These are phyloP conservation scores for Pseudogymnoascus sp. DNA, from an alignment of 2,329 filamentous ascomycete species.

Conservation along the genomic window DNA sequence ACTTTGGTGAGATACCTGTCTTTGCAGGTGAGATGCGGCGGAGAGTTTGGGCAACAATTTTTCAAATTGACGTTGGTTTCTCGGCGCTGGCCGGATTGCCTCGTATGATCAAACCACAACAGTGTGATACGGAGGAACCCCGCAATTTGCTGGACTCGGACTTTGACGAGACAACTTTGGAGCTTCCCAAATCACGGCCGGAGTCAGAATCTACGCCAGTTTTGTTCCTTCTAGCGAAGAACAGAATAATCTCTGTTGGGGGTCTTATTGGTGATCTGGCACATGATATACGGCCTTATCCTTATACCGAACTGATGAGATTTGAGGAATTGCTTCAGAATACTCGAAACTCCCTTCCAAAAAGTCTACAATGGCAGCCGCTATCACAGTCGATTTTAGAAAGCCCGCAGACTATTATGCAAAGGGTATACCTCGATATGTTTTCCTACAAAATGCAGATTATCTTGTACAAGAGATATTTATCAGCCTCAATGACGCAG, in stretches of 20 bases:
- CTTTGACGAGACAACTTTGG: slow-evolving; percentile 31
- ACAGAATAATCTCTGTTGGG: slow-evolving; percentile 42
- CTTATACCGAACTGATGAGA: slow-evolving; percentile 44
- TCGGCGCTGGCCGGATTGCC: slow-evolving; percentile 62
- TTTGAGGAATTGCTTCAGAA: slow-evolving; percentile 43
- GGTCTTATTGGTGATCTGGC: slow-evolving; percentile 46
- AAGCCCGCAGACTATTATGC: slow-evolving; percentile 39
- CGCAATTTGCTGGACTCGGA: slow-evolving; percentile 50
- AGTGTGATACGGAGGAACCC: slow-evolving; percentile 70
- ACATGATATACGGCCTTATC: slow-evolving; percentile 42
- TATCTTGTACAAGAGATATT: slow-evolving; percentile 47
- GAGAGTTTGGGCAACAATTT: slow-evolving; percentile 62
- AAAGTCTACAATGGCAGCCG: slow-evolving; percentile 42
- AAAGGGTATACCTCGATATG: slow-evolving; percentile 45
- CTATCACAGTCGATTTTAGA: slow-evolving; percentile 44
- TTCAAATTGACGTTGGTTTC: slow-evolving; percentile 69
- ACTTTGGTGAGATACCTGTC: slow-evolving; percentile 64
- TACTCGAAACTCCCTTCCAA: slow-evolving; percentile 39
- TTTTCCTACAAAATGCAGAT: slow-evolving; percentile 48
- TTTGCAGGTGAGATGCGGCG: slow-evolving; percentile 74
- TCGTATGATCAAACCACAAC: slow-evolving; percentile 64
- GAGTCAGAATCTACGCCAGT: slow-evolving; percentile 25
- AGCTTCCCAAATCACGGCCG: slow-evolving; percentile 28
- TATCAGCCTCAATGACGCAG: slow-evolving; percentile 37
- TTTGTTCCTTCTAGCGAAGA: slow-evolving; percentile 40